These are phyloP conservation scores for Flaveria trinervia DNA, from an alignment of 129 eudicot species.

Conservation along the genomic window DNA sequence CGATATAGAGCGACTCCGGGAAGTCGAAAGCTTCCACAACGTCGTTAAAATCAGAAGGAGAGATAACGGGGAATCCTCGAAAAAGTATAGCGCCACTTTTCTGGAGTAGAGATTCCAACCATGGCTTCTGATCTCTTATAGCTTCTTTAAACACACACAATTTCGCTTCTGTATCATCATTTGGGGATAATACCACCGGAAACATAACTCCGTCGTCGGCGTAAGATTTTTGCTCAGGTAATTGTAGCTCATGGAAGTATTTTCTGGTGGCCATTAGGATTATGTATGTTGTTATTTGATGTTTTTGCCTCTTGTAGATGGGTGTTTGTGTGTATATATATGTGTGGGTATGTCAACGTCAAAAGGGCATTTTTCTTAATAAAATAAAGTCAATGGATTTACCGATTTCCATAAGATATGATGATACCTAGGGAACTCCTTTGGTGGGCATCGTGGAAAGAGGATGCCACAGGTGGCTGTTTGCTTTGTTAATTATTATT, in stretches of 20 bases:
- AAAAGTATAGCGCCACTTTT: constrained; percentile 29
- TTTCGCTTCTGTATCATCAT: constrained; percentile 6
- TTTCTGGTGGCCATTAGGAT: constrained; percentile 33
- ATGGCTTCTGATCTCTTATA: constrained; percentile 41
- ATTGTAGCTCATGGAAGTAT: constrained; percentile 30
- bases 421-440: neutral
- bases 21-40: constrained; percentile 30
- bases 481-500: no score
- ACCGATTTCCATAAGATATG: neutral
- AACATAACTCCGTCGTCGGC: constrained; percentile 24
- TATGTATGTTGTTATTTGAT: neutral
- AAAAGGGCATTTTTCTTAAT: neutral
- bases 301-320: no score
- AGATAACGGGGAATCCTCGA: constrained; percentile 28
- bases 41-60: constrained; percentile 58
- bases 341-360: no score
- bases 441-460: neutral
- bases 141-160: constrained; percentile 24
- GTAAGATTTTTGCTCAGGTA: constrained; percentile 44
- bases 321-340: no score
- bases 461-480: no score
- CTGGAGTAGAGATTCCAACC: constrained; percentile 31
- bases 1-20: constrained; percentile 20
- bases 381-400: neutral
- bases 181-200: constrained; percentile 20